These are phyloP conservation scores for Acanthamoeba triangularis DNA, from an alignment of 208 protist species.

Conservation along the genomic window DNA sequence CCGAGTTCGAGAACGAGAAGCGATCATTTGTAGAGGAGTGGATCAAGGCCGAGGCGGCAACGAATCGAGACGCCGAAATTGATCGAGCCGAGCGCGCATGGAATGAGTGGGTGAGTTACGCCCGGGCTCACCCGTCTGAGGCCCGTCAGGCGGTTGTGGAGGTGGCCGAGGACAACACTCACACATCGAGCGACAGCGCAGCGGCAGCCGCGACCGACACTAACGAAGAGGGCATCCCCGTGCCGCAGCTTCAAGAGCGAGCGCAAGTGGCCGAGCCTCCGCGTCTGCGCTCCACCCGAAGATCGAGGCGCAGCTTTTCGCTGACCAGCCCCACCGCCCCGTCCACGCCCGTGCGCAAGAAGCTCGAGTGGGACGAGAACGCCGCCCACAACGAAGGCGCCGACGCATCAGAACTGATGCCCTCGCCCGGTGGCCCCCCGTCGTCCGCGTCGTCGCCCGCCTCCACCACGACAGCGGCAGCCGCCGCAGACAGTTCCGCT, in stretches of 20 bases:
- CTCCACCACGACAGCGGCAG: neutral
- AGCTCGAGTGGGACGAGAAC: neutral
- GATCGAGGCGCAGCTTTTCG: slow-evolving; percentile 29
- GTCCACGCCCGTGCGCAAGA: slow-evolving; percentile 37
- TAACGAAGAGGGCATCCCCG: neutral
- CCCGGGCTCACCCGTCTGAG: neutral
- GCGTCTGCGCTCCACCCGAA: neutral
- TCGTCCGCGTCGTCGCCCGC: neutral
- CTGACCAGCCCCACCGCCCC: slow-evolving; percentile 10
- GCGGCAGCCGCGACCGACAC: neutral
- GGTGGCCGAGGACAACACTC: too few relatives aligned
- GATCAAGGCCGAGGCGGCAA: neutral
- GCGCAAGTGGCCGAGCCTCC: slow-evolving; percentile 10
- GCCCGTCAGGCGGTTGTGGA: neutral
- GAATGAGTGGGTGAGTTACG: neutral
- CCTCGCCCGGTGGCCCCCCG: neutral
- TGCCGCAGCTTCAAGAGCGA: neutral
- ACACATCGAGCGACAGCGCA: neutral
- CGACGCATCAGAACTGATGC: neutral
- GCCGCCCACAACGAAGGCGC: neutral
- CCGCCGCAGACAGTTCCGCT: neutral
- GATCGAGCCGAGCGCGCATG: slow-evolving; percentile 36
- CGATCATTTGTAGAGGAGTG: neutral
- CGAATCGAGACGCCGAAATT: neutral
- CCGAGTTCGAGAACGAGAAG: neutral